Evolutionary conservation across 352 stramenopile genomes (phyloP).

Genomic region (Globisporangium parvum): DNA sequence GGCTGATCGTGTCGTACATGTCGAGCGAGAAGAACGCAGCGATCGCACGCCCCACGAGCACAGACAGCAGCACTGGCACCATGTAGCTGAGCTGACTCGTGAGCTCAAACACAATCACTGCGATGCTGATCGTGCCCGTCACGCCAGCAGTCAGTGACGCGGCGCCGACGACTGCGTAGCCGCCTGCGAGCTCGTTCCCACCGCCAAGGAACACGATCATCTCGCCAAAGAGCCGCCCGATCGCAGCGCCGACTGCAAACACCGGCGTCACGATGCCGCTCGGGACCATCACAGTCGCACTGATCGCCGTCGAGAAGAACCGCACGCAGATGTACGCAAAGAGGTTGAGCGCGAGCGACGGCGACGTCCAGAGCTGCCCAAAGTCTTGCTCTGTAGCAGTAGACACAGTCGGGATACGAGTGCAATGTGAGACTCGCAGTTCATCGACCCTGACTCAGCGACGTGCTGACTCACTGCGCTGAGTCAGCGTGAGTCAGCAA

Average conservation of each 20-base stretch:
- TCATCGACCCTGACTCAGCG: no score
- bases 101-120: conserved; percentile 85
- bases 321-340: conserved; percentile 62
- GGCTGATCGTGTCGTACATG: conserved; percentile 81
- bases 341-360: conserved; percentile 61
- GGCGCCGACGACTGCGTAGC: conserved; percentile 76
- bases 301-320: conserved; percentile 74
- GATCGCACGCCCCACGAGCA: conserved; percentile 65
- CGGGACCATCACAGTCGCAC: conserved; percentile 80
- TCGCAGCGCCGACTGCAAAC: conserved; percentile 83
- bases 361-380: conserved; percentile 50
- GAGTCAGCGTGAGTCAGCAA: not conserved
- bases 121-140: conserved; percentile 72
- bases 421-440: not conserved
- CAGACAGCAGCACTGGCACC: conserved; percentile 77
- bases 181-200: conserved; percentile 44
- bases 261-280: conserved; percentile 89
- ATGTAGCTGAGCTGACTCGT: conserved; percentile 88
- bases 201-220: conserved; percentile 51
- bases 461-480: no score
- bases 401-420: not conserved
- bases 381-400: conserved; percentile 27
- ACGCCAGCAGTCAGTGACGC: conserved; percentile 79
- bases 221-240: conserved; percentile 89
- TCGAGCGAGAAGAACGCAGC: conserved; percentile 69